phyloP scores from a whole-genome alignment of 106 monocot genomes.

The Posidonia australis region DNA sequence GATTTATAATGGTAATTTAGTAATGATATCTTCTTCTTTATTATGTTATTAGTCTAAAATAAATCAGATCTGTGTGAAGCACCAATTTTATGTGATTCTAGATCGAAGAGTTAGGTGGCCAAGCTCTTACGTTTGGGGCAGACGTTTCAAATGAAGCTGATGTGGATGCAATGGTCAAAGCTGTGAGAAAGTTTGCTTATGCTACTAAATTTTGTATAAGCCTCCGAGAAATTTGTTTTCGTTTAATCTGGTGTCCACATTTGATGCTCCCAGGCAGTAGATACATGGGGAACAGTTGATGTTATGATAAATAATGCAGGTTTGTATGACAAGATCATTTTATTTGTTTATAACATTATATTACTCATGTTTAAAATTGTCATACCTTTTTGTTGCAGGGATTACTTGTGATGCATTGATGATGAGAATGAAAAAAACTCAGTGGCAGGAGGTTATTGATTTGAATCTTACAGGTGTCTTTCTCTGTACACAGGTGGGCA shows the following conservation, averaged over 20 bases:
- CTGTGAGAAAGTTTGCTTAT: constrained; percentile 28
- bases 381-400: constrained; percentile 22
- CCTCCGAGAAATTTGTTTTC: not conserved
- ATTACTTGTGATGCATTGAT: constrained; percentile 72
- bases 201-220: not conserved
- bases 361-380: constrained; percentile 6
- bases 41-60: not conserved
- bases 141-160: constrained; percentile 74
- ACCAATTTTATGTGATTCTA: constrained; percentile 7
- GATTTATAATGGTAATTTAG: not conserved
- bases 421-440: constrained; percentile 90
- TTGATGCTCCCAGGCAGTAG: constrained; percentile 44
- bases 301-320: constrained; percentile 87
- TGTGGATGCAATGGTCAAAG: constrained; percentile 63
- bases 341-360: not conserved
- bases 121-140: constrained; percentile 55
- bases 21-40: not conserved
- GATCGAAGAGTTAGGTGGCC: constrained; percentile 68
- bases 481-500: constrained; percentile 70
- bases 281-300: constrained; percentile 76
- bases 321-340: constrained; percentile 5
- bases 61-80: not conserved
- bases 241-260: not conserved
- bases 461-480: constrained; percentile 85
- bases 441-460: constrained; percentile 92